phyloP scores from a whole-genome alignment of 2,329 filamentous ascomycete species.

The Aspergillus intermedius region DNA sequence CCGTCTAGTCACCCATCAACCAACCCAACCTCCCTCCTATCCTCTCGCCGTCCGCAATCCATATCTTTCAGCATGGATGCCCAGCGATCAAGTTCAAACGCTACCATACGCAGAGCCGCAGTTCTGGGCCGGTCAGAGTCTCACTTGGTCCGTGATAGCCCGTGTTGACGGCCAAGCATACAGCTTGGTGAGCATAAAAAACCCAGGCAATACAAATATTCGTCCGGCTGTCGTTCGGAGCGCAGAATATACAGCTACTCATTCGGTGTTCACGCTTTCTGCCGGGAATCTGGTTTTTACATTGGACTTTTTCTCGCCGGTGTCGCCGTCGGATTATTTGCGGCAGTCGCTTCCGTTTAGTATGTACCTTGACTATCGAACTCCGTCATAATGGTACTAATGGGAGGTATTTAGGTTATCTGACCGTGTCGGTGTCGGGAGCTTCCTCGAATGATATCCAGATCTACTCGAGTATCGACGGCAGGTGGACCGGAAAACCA shows the following conservation, averaged over 20 bases:
- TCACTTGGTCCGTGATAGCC: constrained; percentile 39
- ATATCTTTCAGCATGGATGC: constrained; percentile 41
- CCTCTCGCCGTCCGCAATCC: constrained; percentile 40
- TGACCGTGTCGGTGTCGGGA: constrained; percentile 31
- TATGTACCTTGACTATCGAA: constrained; percentile 5
- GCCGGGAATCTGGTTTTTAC: constrained; percentile 31
- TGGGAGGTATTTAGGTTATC: constrained; percentile 22
- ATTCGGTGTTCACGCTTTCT: constrained; percentile 34
- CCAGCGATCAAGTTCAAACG: constrained; percentile 30
- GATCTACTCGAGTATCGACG: constrained; percentile 40
- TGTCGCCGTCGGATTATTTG: constrained; percentile 36
- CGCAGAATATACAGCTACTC: constrained; percentile 38
- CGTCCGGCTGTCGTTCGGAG: constrained; percentile 27
- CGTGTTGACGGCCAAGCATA: constrained; percentile 36
- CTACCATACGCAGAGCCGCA: constrained; percentile 35
- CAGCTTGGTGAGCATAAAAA: constrained; percentile 36
- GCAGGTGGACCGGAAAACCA: constrained; percentile 36
- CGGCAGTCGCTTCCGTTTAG: constrained; percentile 41
- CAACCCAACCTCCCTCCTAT: constrained; percentile 37
- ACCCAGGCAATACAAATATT: constrained; percentile 15
- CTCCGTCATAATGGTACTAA: no score
- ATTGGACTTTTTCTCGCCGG: constrained; percentile 42
- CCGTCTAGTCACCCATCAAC: constrained; percentile 13
- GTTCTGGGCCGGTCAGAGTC: constrained; percentile 39
- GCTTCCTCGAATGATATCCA: constrained; percentile 27